These are phyloP conservation scores for Lepidium campestre DNA, from an alignment of 441 rosid genomes.

Conservation along the genomic window DNA sequence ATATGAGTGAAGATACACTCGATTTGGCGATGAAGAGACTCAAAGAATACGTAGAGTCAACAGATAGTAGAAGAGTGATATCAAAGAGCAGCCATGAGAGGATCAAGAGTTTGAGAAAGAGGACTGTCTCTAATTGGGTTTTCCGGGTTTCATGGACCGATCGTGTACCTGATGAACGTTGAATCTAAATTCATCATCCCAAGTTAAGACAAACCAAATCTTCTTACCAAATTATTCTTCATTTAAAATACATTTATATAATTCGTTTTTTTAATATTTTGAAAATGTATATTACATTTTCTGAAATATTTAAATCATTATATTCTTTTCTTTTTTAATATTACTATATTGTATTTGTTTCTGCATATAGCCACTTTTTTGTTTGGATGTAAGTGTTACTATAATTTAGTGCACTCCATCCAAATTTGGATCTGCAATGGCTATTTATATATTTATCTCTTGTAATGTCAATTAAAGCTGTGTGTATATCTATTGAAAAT, in stretches of 20 bases:
- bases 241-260: neutral
- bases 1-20: slow-evolving; percentile 76
- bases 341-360: neutral
- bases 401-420: slow-evolving; percentile 8
- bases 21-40: slow-evolving; percentile 57
- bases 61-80: slow-evolving; percentile 3
- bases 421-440: slow-evolving; percentile 14
- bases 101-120: slow-evolving; percentile 39
- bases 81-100: slow-evolving; percentile 31
- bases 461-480: slow-evolving; percentile 5
- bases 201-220: neutral
- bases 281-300: neutral
- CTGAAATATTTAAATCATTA: neutral
- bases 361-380: neutral
- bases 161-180: slow-evolving; percentile 64
- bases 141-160: slow-evolving; percentile 66
- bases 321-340: neutral
- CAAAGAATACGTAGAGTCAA: slow-evolving; percentile 48
- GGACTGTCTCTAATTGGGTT: slow-evolving; percentile 61
- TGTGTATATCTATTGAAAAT: neutral
- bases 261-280: slow-evolving; percentile 6
- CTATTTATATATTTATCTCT: neutral
- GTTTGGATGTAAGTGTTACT: neutral
- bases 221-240: neutral
- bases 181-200: slow-evolving; percentile 37